Base-by-base conservation (phyloP, 2,329 filamentous ascomycete genomes). In the Trichophyton simii region DNA sequence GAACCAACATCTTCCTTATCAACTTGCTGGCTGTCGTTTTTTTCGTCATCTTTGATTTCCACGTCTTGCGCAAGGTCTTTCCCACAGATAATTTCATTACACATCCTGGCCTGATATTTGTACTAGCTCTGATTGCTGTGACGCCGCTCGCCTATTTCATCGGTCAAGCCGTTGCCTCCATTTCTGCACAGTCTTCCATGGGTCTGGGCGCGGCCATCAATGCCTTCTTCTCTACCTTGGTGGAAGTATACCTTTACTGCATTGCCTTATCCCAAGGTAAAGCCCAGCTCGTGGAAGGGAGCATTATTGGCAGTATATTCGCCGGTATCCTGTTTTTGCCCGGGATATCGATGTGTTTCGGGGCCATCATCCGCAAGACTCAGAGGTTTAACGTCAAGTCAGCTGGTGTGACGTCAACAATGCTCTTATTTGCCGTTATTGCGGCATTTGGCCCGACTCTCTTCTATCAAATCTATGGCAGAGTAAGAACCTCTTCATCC, bases 401-500 rank as follows among this genome's bases (percentile, higher is more conserved):
- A 38, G 94, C 94, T 34, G 91, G 94, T 71, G 94, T 97, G 38
- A 97, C 92, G 0, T 96, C 91, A 1, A 99, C 94, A 0, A 99
- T 99, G 94, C 78, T 99, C 61, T 80, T 99, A 8, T 99, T 99
- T 72, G 92, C 94, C 25, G 88, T 95, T 44, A 94, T 99, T 67
- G 92, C 89, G 64, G 90, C 92, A 7, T 99, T 99, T 74, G 88
- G 92, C 0, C 94, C 94, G 2, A 99, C 94, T 0, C 78, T 99
- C 13, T 99, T 99, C 76, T 99, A 97, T 75, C 92, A 99, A 71
- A 96, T 99, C 65, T 97, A 97, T 73, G 95, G 94, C 67, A 96
- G 91, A 57, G 83, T 86, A 77, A 77, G 44, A n/a, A 41, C 15
- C 28, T 48, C n/a, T 22, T 15, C 44, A 22, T 36, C 18, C 15